Evolutionary conservation across 495 filamentous ascomycete species (phyloP).

Genomic region (Neohortaea acidophila): DNA sequence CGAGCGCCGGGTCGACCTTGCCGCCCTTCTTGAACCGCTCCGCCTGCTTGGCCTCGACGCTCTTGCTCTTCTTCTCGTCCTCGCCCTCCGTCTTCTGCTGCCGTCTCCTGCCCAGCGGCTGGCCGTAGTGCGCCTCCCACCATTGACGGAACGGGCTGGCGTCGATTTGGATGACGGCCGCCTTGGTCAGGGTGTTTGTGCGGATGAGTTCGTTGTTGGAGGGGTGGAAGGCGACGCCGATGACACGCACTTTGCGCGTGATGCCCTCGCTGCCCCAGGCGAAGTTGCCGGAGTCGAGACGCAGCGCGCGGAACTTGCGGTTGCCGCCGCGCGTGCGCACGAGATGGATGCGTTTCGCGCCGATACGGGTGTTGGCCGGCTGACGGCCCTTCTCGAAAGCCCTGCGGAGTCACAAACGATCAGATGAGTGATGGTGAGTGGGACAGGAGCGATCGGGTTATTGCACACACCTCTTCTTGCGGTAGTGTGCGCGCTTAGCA

Average conservation of each 20-base stretch:
- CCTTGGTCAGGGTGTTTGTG: conserved; percentile 98
- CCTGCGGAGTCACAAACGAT: conserved; percentile 36
- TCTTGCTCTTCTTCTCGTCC: conserved; percentile 76
- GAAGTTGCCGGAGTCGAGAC: conserved; percentile 98
- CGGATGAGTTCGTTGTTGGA: conserved; percentile 99
- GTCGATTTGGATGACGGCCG: conserved; percentile 95
- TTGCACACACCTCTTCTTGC: conserved; percentile 66
- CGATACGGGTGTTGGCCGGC: conserved; percentile 98
- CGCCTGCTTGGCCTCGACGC: conserved; percentile 89
- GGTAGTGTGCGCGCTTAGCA: conserved; percentile 90
- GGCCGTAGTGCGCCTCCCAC: conserved; percentile 99
- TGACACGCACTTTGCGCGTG: conserved; percentile 96
- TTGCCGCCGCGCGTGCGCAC: conserved; percentile 98
- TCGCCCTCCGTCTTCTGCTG: conserved; percentile 57
- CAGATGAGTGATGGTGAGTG: conserved; percentile 21
- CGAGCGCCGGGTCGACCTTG: conserved; percentile 84
- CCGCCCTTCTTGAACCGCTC: conserved; percentile 58
- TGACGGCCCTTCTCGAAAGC: conserved; percentile 99
- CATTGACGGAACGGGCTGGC: conserved; percentile 98
- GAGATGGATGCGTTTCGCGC: conserved; percentile 92
- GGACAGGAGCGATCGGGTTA: conserved; percentile 27
- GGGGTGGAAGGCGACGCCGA: conserved; percentile 92
- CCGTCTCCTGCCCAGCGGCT: conserved; percentile 70
- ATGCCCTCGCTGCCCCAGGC: conserved; percentile 96
- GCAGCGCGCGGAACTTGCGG: conserved; percentile 97